Evolutionary conservation across 2,329 filamentous ascomycete species (phyloP).

Genomic region (Curvularia hawaiiensis): DNA sequence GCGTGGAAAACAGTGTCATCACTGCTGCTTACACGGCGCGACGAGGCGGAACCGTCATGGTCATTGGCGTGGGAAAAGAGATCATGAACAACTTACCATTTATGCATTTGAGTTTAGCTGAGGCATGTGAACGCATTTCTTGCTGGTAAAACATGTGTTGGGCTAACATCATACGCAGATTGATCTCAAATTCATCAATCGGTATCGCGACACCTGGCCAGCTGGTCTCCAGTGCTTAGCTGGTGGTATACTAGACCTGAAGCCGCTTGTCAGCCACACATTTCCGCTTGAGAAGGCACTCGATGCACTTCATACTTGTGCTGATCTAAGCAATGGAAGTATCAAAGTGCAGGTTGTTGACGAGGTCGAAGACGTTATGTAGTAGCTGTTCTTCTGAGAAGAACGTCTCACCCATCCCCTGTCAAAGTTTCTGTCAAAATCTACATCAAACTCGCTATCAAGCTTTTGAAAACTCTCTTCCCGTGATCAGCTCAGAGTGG

Average conservation of each 20-base stretch:
- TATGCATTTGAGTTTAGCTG: conserved; percentile 68
- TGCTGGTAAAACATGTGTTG: no score
- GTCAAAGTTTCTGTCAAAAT: no score
- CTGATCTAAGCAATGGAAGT: conserved; percentile 58
- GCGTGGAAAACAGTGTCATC: conserved; percentile 66
- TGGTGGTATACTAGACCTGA: conserved; percentile 65
- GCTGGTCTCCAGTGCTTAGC: conserved; percentile 65
- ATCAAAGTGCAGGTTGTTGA: conserved; percentile 68
- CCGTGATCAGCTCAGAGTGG: no score
- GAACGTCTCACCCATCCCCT: neutral
- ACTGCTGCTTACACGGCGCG: conserved; percentile 63
- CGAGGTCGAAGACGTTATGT: conserved; percentile 36
- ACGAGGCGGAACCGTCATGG: conserved; percentile 65
- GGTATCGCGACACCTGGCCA: conserved; percentile 73
- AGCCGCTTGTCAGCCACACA: conserved; percentile 66
- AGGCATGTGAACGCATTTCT: conserved; percentile 47
- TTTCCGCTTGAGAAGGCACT: conserved; percentile 66
- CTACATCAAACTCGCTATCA: no score
- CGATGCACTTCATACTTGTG: conserved; percentile 61
- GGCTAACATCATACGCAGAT: conserved; percentile 54
- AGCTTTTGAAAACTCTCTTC: no score
- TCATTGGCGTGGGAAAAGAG: conserved; percentile 66
- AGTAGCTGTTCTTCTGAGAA: neutral
- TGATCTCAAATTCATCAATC: conserved; percentile 71
- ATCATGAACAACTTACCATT: conserved; percentile 70